phyloP scores from a whole-genome alignment of 306 rosid species.

The Ceratonia siliqua region DNA sequence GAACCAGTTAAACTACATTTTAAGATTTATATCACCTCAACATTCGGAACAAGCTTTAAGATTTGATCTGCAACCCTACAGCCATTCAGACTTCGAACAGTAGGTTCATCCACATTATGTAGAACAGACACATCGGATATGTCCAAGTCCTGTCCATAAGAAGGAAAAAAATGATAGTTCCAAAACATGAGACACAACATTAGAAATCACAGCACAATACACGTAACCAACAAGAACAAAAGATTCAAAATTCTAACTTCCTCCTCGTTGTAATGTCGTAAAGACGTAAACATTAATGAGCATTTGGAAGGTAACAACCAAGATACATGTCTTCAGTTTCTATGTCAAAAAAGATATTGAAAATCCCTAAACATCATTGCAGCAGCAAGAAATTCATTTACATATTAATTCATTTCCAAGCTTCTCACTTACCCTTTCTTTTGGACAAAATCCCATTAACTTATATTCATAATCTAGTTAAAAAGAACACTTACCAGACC shows the following conservation, averaged over 20 bases:
- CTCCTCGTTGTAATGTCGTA: background rate
- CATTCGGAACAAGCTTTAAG: slow-evolving; percentile 93
- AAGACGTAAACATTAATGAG: background rate
- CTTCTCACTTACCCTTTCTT: too few relatives aligned
- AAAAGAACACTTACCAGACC: background rate
- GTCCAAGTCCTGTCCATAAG: slow-evolving; percentile 71
- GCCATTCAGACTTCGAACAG: slow-evolving; percentile 93
- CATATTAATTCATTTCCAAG: background rate
- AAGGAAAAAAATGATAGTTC: slow-evolving; percentile 19
- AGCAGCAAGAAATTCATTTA: background rate
- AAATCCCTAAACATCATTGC: background rate
- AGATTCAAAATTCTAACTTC: background rate
- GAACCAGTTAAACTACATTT: background rate
- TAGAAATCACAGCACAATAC: too few relatives aligned
- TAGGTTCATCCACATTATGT: slow-evolving; percentile 80
- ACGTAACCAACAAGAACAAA: background rate
- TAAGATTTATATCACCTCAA: slow-evolving; percentile 55
- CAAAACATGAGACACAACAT: background rate
- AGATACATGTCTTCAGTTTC: background rate
- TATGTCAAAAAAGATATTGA: background rate
- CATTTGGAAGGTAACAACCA: background rate
- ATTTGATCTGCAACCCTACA: slow-evolving; percentile 99
- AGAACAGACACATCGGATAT: slow-evolving; percentile 72
- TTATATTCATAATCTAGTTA: background rate
- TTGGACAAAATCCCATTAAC: too few relatives aligned